A percentile compares a stretch with the other conserved stretches of the same genome.
Evolutionary conservation across 441 rosid species (phyloP).

Genomic region (Jatropha podagrica): DNA sequence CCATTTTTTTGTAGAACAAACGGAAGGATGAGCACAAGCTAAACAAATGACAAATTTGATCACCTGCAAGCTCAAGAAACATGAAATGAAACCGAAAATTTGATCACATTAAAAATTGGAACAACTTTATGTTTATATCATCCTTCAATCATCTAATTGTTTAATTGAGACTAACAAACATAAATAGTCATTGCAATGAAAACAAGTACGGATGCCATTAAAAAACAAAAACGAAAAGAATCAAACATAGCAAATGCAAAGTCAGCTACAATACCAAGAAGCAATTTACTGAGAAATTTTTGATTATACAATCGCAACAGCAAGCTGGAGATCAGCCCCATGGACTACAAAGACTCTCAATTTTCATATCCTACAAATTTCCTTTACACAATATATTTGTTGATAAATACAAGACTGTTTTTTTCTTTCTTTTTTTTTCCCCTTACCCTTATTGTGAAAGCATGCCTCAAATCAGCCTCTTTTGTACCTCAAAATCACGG

Average conservation of each 20-base stretch:
- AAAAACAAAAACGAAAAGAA: conserved; percentile 11
- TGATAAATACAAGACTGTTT: conserved; percentile 30
- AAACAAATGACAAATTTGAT: not conserved
- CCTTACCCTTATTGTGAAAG: conserved; percentile 30
- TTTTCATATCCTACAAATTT: conserved; percentile 37
- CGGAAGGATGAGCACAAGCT: not conserved
- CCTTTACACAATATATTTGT: conserved; percentile 43
- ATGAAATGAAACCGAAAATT: not conserved
- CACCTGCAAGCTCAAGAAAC: conserved; percentile 2
- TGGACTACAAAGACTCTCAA: conserved; percentile 16
- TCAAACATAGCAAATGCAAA: conserved; percentile 19
- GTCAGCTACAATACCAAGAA: conserved; percentile 36
- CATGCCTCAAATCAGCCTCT: conserved; percentile 19
- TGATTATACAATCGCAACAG: conserved; percentile 45
- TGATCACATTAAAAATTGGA: not conserved
- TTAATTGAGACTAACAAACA: not conserved
- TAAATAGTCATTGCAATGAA: conserved; percentile 8
- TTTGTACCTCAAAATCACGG: not conserved
- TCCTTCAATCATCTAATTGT: not conserved
- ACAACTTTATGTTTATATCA: not conserved
- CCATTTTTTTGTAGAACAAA: not conserved
- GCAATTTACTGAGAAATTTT: conserved; percentile 36
- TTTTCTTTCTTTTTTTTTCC: conserved; percentile 8
- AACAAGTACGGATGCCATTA: conserved; percentile 9
- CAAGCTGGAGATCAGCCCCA: conserved; percentile 40